Percentiles rank a stretch among this genome's conserved stretches.
Evolutionary conservation across 768 basidiomycete genomes (phyloP).

Genomic region (Pisolithus marmoratus): DNA sequence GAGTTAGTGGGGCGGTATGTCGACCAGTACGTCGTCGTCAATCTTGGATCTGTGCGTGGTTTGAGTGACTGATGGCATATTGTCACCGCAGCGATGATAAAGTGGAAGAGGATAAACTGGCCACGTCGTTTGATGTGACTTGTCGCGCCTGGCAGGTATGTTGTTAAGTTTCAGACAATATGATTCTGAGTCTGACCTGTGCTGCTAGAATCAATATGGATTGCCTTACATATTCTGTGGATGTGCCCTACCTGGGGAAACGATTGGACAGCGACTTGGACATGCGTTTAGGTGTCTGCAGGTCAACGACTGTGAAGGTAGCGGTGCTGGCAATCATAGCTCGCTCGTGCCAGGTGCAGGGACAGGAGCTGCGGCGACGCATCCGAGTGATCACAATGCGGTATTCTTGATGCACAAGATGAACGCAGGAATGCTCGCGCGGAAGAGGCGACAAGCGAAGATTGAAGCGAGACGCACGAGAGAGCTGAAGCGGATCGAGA

Average conservation of each 20-base stretch:
- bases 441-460: conserved; percentile 20
- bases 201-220: conserved; percentile 37
- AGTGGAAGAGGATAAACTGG: conserved; percentile 41
- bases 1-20: conserved; percentile 39
- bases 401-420: conserved; percentile 32
- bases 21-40: conserved; percentile 47
- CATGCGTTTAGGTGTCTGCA: conserved; percentile 12
- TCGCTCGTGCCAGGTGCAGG: background rate
- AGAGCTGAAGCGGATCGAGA: conserved; percentile 21
- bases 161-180: background rate
- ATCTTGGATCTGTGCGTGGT: background rate
- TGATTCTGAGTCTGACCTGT: background rate
- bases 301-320: background rate
- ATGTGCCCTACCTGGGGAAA: conserved; percentile 44
- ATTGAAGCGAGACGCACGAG: conserved; percentile 22
- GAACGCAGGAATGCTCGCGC: conserved; percentile 14
- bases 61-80: background rate
- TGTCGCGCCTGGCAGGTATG: conserved; percentile 44
- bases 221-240: conserved; percentile 55
- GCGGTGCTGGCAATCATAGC: background rate
- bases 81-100: conserved; percentile 44
- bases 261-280: conserved; percentile 39
- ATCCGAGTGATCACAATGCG: conserved; percentile 50
- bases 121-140: conserved; percentile 44
- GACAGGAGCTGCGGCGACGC: conserved; percentile 36